Percentiles rank a stretch among this genome's conserved stretches.
Conservation (phyloP, 2,329 filamentous ascomycete species). For the Lachnum nothofagi region DNA sequence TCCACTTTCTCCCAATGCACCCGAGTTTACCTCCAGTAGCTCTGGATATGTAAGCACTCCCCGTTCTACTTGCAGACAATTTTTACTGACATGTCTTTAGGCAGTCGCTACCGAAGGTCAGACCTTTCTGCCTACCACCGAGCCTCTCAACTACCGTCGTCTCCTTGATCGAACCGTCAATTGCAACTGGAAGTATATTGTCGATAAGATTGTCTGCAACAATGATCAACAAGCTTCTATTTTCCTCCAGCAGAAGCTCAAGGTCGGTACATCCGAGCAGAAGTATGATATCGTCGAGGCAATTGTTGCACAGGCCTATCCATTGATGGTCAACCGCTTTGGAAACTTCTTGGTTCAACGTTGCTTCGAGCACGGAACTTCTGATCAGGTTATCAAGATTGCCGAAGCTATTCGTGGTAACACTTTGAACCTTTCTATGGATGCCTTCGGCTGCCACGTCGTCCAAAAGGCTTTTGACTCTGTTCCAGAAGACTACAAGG, state of each 20-base stretch:
- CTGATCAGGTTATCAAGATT: slow-evolving; percentile 91
- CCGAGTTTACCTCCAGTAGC: slow-evolving; percentile 61
- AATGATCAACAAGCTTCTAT: slow-evolving; percentile 99
- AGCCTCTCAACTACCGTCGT: slow-evolving; percentile 93
- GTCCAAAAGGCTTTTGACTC: slow-evolving; percentile 98
- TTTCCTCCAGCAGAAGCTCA: slow-evolving; percentile 97
- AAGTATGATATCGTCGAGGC: slow-evolving; percentile 97
- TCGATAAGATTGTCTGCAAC: slow-evolving; percentile 98
- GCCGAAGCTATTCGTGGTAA: slow-evolving; percentile 91
- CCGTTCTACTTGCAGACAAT: slow-evolving; percentile 16
- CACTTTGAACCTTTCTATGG: slow-evolving; percentile 92
- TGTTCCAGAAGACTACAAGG: slow-evolving; percentile 95
- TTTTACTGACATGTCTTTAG: slow-evolving; percentile 35
- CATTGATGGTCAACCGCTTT: slow-evolving; percentile 96
- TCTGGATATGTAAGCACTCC: slow-evolving; percentile 31
- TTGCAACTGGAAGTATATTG: slow-evolving; percentile 99
- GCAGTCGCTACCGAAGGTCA: slow-evolving; percentile 52
- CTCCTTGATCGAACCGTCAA: slow-evolving; percentile 92
- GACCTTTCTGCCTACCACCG: slow-evolving; percentile 79
- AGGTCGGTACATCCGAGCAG: slow-evolving; percentile 88
- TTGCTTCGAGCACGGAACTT: slow-evolving; percentile 96
- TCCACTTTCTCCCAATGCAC: slow-evolving; percentile 66
- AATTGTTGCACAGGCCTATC: slow-evolving; percentile 90
- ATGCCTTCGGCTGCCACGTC: slow-evolving; percentile 96
- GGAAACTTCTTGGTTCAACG: slow-evolving; percentile 97